phyloP scores from a whole-genome alignment of 371 early-diverging fungal species.

The Mortierella polycephala region DNA sequence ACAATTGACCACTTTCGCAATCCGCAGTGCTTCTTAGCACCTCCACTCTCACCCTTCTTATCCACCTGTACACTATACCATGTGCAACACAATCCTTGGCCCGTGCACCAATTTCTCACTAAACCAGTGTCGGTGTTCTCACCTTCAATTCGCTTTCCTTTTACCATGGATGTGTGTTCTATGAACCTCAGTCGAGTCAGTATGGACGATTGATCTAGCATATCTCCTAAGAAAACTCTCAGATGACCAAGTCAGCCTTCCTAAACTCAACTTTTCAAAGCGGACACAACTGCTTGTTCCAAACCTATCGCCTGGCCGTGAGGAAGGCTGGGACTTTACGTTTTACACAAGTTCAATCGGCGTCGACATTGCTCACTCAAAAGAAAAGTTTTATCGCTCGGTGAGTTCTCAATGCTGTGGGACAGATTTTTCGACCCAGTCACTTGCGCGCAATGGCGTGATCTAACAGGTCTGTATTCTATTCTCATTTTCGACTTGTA shows the following conservation, averaged over 20 bases:
- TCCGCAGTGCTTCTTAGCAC: background rate
- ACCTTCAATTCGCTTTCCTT: background rate
- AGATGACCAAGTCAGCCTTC: constrained; percentile 40
- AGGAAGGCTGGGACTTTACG: constrained; percentile 76
- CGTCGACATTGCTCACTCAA: constrained; percentile 76
- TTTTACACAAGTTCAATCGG: constrained; percentile 89
- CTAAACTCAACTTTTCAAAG: constrained; percentile 16
- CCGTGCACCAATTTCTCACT: constrained; percentile 1
- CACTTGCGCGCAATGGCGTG: too few relatives aligned
- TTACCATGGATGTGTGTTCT: background rate
- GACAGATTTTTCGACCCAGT: background rate
- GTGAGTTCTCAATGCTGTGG: constrained; percentile 7
- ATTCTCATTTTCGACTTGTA: background rate
- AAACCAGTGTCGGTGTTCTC: background rate
- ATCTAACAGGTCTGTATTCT: too few relatives aligned
- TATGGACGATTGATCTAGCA: constrained; percentile 92
- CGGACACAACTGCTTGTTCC: constrained; percentile 40
- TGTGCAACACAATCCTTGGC: constrained; percentile 4
- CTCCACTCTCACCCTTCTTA: background rate
- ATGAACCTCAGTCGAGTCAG: constrained; percentile 63
- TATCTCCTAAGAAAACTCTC: constrained; percentile 70
- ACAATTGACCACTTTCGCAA: too few relatives aligned
- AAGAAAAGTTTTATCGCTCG: constrained; percentile 73
- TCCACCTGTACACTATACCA: background rate
- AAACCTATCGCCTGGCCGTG: constrained; percentile 39